A percentile compares a stretch with the other conserved stretches of the same genome.
These are phyloP conservation scores for Anthostomella pinea DNA, from an alignment of 2,329 filamentous ascomycete species.

Conservation along the genomic window DNA sequence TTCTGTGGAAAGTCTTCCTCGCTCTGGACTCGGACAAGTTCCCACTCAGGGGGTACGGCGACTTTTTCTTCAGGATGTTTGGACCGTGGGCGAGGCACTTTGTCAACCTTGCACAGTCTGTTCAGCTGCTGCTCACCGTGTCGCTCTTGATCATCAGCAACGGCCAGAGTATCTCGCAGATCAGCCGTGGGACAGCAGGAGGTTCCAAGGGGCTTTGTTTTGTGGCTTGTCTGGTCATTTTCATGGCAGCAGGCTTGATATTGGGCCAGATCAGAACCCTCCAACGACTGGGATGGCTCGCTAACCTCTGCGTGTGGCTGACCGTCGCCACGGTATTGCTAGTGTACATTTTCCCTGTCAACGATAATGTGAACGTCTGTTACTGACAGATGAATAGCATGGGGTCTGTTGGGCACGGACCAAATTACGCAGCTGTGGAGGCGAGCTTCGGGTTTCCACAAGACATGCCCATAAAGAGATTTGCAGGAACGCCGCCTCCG, in stretches of 20 bases:
- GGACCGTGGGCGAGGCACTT: constrained; percentile 42
- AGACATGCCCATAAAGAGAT: too few relatives aligned
- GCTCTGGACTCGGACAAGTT: constrained; percentile 45
- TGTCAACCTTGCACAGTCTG: constrained; percentile 46
- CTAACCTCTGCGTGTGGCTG: constrained; percentile 56
- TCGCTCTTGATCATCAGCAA: constrained; percentile 50
- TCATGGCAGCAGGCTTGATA: constrained; percentile 48
- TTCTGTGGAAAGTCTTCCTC: constrained; percentile 45
- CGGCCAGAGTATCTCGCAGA: constrained; percentile 53
- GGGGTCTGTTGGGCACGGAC: too few relatives aligned
- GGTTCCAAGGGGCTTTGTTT: constrained; percentile 49
- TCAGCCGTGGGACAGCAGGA: constrained; percentile 28
- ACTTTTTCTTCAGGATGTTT: constrained; percentile 47
- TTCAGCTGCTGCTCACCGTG: constrained; percentile 50
- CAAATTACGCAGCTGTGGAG: too few relatives aligned
- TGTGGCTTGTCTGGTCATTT: constrained; percentile 49
- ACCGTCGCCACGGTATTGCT: too few relatives aligned
- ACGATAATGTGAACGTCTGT: too few relatives aligned
- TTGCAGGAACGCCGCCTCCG: background rate
- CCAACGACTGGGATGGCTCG: constrained; percentile 52
- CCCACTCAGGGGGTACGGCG: constrained; percentile 45
- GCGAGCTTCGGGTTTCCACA: too few relatives aligned
- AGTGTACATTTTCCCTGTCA: too few relatives aligned
- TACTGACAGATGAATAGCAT: too few relatives aligned
- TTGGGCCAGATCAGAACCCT: constrained; percentile 56